These are phyloP conservation scores for Fusarium dimerum DNA, from an alignment of 2,329 filamentous ascomycete genomes.

Conservation along the genomic window DNA sequence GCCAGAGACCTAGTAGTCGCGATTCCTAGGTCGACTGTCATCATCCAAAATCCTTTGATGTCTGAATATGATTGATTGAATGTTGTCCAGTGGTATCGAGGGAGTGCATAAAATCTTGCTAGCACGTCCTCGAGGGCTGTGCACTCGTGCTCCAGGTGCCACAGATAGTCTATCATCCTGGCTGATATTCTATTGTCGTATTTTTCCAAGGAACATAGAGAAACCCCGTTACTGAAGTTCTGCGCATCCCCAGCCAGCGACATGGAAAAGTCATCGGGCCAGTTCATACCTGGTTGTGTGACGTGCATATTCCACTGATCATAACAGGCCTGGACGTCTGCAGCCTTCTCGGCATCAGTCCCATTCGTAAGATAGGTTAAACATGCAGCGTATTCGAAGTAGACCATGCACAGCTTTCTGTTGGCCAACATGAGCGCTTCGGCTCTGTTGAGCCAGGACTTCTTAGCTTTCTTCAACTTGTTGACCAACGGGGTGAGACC, in stretches of 20 bases:
- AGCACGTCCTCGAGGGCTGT: neutral
- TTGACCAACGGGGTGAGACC: no score
- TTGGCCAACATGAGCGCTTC: neutral
- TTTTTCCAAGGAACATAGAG: neutral
- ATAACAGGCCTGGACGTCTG: neutral
- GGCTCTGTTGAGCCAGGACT: neutral
- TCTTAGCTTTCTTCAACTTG: neutral
- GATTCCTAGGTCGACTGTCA: neutral
- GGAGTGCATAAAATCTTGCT: neutral
- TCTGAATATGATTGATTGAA: neutral
- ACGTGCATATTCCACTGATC: neutral
- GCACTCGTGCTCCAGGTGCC: neutral
- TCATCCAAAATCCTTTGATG: neutral
- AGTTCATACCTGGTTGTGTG: neutral
- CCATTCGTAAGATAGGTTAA: neutral
- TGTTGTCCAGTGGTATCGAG: neutral
- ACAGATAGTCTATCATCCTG: neutral
- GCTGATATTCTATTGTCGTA: neutral
- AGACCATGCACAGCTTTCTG: constrained; percentile 8
- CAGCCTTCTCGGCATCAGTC: neutral
- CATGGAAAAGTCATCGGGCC: neutral
- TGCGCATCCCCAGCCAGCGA: neutral
- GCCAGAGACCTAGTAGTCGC: no score
- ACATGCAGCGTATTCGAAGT: constrained; percentile 11
- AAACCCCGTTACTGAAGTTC: no score